Percentiles rank a stretch among this genome's conserved stretches.
phyloP scores from a whole-genome alignment of 768 basidiomycete species.

The Tephrocybe sp. region DNA sequence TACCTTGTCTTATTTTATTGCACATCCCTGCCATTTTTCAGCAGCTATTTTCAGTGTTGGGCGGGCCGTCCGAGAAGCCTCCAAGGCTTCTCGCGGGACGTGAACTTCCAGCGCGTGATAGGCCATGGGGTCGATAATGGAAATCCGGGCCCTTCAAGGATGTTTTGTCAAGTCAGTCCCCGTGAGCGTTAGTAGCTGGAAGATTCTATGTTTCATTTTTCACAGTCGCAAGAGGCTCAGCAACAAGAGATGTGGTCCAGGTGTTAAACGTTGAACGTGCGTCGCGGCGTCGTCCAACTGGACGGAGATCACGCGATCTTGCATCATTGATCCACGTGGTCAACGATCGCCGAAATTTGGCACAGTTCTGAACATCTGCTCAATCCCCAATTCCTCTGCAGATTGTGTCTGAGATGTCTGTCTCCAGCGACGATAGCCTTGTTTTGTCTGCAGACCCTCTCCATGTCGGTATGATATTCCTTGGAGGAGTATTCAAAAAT shows the following conservation, averaged over 20 bases:
- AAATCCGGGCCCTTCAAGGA: neutral
- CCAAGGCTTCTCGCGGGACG: neutral
- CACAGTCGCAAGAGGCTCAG: too few relatives aligned
- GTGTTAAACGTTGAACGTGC: too few relatives aligned
- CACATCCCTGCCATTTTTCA: neutral
- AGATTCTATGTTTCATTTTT: too few relatives aligned
- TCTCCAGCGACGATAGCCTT: conserved; percentile 42
- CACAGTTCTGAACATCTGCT: neutral
- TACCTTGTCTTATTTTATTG: neutral
- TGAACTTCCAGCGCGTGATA: conserved; percentile 6
- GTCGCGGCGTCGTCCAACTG: too few relatives aligned
- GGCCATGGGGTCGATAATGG: conserved; percentile 1
- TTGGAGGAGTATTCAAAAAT: neutral
- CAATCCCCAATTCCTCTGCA: neutral
- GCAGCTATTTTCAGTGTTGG: neutral
- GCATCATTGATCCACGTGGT: conserved; percentile 16
- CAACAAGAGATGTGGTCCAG: too few relatives aligned
- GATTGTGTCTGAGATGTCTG: conserved; percentile 22
- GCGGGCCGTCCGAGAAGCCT: conserved; percentile 12
- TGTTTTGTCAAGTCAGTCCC: too few relatives aligned
- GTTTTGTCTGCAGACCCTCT: conserved; percentile 61
- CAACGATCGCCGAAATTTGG: neutral
- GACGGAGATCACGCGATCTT: conserved; percentile 21
- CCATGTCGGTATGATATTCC: conserved; percentile 44
- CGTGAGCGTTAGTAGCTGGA: too few relatives aligned